Evolutionary conservation across 306 rosid genomes (phyloP), one percentile per base, ranked within the genome.

Genomic region (Castanea mollissima): DNA sequence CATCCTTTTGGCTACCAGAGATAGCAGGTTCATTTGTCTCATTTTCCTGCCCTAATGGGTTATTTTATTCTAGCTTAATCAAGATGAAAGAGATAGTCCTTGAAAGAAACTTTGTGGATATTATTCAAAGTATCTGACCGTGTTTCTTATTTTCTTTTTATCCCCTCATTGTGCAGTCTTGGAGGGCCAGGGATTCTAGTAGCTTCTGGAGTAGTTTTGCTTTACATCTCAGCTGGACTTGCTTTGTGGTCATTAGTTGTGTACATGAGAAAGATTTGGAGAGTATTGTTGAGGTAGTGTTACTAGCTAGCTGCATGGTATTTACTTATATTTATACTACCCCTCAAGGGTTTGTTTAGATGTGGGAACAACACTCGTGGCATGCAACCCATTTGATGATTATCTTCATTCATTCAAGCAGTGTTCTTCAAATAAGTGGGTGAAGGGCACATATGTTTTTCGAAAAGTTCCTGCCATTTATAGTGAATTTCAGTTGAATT

Each of bases 171-270:
- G 19, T 65, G 85, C 94, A 96, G 98, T 74, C 83, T 90, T 14
- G 99, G 94, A 87, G 94, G 89, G 60, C 87, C 93, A 34, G 90
- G 83, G 79, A 31, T 87, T 82, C 69, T 88, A 23, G 89, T 85
- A 60, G 96, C 91, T 23, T 89, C 91, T 23, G 99, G 99, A 73
- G 86, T 96, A 76, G 82, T 23, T 79, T 84, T 93, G 92, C 97
- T 96, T 55, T 96, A 96, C 85, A 52, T 90, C 78, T 96, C 99
- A 81, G 98, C 98, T 32, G 93, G 99, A 81, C 99, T 96, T 82
- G 97, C 98, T 4, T 56, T 96, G 57, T 96, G 97, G 99, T 96
- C 99, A n/a, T 84, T 93, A 77, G 74, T 67, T 76, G 91, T 96
- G 78, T 96, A 93, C 85, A 87, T 91, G 85, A 87, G 91, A 79